Conservation (phyloP, 2,329 filamentous ascomycete species). For the Claviceps sp. region DNA sequence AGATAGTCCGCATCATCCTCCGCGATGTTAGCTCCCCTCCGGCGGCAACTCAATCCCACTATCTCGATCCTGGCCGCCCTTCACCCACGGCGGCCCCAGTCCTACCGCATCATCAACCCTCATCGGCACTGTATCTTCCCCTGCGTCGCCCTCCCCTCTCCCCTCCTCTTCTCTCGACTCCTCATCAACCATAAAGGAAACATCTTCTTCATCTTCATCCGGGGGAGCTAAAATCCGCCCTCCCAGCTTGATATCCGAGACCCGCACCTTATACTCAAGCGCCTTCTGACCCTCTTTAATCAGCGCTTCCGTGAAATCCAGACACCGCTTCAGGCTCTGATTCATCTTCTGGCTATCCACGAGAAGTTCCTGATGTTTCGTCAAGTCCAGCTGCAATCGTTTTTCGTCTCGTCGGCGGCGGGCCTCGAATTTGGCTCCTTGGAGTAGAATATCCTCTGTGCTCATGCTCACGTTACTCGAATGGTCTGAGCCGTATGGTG, state of each 20-base stretch:
- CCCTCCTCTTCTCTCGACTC: not conserved
- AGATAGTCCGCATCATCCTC: too few species aligned
- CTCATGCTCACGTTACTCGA: slow-evolving; percentile 27
- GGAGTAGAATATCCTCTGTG: slow-evolving; percentile 25
- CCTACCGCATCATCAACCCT: slow-evolving; percentile 10
- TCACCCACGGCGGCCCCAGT: slow-evolving; percentile 20
- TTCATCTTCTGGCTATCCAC: slow-evolving; percentile 92
- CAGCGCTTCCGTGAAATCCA: slow-evolving; percentile 79
- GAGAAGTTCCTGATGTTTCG: slow-evolving; percentile 78
- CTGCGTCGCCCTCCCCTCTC: slow-evolving; percentile 12
- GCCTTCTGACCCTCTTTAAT: slow-evolving; percentile 84
- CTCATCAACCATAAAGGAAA: slow-evolving; percentile 5
- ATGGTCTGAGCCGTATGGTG: slow-evolving; percentile 38
- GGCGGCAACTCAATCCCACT: slow-evolving; percentile 36
- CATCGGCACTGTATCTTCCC: slow-evolving; percentile 9
- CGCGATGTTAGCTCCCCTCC: slow-evolving; percentile 21
- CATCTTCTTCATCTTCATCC: slow-evolving; percentile 43
- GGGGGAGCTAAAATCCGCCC: slow-evolving; percentile 59
- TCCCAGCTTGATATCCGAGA: slow-evolving; percentile 69
- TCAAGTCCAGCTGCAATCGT: slow-evolving; percentile 69
- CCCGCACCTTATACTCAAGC: slow-evolving; percentile 65
- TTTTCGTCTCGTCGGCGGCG: slow-evolving; percentile 66
- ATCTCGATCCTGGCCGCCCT: slow-evolving; percentile 34
- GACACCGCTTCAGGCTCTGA: slow-evolving; percentile 78
- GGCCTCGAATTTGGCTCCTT: slow-evolving; percentile 17